Evolutionary conservation across 129 eudicot species (phyloP).

Genomic region (Gnaphalium uliginosum): DNA sequence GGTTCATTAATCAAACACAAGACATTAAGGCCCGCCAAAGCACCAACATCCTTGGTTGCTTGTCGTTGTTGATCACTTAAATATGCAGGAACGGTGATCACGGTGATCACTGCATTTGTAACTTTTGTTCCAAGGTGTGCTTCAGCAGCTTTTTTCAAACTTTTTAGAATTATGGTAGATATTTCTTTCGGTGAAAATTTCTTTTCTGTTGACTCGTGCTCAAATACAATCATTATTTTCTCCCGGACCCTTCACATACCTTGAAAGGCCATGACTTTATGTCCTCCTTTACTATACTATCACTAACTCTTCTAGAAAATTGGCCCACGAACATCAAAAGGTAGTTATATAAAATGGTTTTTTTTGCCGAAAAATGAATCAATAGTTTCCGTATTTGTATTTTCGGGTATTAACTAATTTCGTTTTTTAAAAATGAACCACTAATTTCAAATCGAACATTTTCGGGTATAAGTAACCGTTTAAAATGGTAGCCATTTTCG

Average conservation of each 20-base stretch:
- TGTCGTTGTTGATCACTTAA: conserved; percentile 24
- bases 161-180: conserved; percentile 5
- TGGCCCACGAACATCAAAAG: too few species aligned
- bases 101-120: conserved; percentile 14
- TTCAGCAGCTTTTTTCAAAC: conserved; percentile 21
- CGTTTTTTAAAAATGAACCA: too few species aligned
- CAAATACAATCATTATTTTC: conserved; percentile 4
- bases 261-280: conserved; percentile 17
- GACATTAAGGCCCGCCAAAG: conserved; percentile 11
- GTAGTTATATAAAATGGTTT: too few species aligned
- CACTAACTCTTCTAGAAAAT: neutral
- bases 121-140: conserved; percentile 20
- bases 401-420: too few species aligned
- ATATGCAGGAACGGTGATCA: conserved; percentile 28
- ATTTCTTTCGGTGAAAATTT: conserved; percentile 19
- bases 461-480: too few species aligned
- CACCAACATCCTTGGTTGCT: conserved; percentile 25
- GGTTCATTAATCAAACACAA: neutral
- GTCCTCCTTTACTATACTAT: conserved; percentile 11
- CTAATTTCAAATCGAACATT: too few species aligned
- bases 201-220: neutral
- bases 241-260: conserved; percentile 1
- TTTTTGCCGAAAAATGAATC: too few species aligned
- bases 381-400: too few species aligned
- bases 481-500: too few species aligned